These are phyloP conservation scores for Mrakia blollopis DNA, from an alignment of 768 basidiomycete species.

Conservation along the genomic window DNA sequence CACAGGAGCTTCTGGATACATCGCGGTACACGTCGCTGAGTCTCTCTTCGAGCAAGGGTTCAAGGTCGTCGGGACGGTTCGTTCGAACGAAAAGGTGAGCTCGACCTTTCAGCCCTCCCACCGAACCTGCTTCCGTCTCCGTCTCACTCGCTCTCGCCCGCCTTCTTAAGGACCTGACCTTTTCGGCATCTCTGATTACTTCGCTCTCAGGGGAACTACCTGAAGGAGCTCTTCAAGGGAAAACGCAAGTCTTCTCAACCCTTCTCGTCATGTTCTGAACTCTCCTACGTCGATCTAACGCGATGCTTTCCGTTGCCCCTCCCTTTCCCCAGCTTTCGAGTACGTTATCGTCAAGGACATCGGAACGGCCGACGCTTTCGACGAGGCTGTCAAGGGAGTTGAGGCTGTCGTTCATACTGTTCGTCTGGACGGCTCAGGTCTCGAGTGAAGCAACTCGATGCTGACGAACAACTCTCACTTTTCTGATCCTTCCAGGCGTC, in stretches of 20 bases:
- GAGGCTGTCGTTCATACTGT: constrained; percentile 54
- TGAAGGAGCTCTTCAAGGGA: constrained; percentile 53
- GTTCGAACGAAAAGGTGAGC: constrained; percentile 53
- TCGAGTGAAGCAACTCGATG: background rate
- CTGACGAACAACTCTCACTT: too few relatives aligned
- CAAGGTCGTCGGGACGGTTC: constrained; percentile 60
- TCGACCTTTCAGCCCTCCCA: background rate
- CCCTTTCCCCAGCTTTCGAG: background rate
- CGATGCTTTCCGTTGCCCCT: background rate
- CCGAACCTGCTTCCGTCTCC: background rate
- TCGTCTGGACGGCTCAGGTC: background rate
- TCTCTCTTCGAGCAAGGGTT: constrained; percentile 60
- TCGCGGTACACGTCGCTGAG: constrained; percentile 46
- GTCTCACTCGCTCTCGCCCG: background rate
- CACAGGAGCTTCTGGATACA: background rate
- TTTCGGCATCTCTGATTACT: too few relatives aligned
- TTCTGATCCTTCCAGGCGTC: background rate
- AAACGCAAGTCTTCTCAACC: constrained; percentile 36
- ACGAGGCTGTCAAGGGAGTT: constrained; percentile 70
- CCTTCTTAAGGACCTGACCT: too few relatives aligned
- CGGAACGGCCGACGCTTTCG: constrained; percentile 56
- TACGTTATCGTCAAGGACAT: background rate
- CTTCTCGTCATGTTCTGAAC: background rate
- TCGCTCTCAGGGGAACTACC: constrained; percentile 47
- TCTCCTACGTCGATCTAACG: background rate